Base-by-base conservation (phyloP, 257 asterid genomes). In the Ilex aquifolium region DNA sequence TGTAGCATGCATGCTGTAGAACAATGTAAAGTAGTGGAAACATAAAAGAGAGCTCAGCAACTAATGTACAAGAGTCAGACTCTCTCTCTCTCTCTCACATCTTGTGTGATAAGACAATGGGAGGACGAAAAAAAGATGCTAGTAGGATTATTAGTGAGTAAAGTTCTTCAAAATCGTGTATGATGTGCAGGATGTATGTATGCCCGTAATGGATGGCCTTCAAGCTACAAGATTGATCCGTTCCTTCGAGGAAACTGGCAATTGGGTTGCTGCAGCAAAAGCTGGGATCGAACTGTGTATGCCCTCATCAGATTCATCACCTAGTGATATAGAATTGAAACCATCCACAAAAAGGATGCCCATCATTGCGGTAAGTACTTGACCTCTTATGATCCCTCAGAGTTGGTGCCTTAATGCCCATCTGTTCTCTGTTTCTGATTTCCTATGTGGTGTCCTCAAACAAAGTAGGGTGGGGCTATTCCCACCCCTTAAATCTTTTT, bases 121-220 rank as follows among this genome's bases (percentile, higher is more conserved):
- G 48, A 6, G 1, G 12, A 42, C 48, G 10, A 46, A 3, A 3
- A 13, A 4, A 46, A 46, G 52, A 46, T 46, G 13, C 52, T 5
- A 46, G 6, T 46, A 4, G 13, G 3, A 4, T 46, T 46, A 10
- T 46, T 3, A 10, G n/a, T 46, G 4, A 3, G 13, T 46, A 0
- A 7, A 46, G 52, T 46, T 10, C 4, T 46, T 46, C 52, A 46
- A 46, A 10, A 2, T 46, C 4, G 0, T 10, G n/a, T 46, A 14
- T 6, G 13, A 10, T 46, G n/a, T 53, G 66, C 72, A 91, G 97
- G 97, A 91, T 70, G 96, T 91, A 15, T 88, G 83, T 78, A 91
- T 88, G 97, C 97, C 97, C 8, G 89, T 80, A 65, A 85, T 91
- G 96, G 89, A 88, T 76, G 97, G 97, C 36, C 88, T 88, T 60